Conservation (phyloP, 169 alveolate genomes). For the Plasmodium vivax region DNA sequence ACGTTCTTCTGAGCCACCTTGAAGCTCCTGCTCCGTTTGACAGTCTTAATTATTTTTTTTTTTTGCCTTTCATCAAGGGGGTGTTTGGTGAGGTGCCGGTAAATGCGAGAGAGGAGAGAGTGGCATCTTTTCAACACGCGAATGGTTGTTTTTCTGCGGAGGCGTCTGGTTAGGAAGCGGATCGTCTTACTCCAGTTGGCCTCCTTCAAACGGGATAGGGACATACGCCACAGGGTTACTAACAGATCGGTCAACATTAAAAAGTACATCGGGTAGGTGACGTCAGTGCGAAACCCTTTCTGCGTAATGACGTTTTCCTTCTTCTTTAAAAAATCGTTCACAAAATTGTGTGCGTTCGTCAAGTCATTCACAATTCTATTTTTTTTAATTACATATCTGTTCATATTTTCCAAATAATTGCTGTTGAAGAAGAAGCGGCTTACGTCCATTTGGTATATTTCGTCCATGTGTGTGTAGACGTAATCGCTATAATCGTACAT, state of each 20-base stretch:
- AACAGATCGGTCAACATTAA: constrained; percentile 20
- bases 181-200: neutral
- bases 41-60: constrained; percentile 23
- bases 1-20: constrained; percentile 13
- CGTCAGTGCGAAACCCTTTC: constrained; percentile 17
- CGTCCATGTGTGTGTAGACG: neutral
- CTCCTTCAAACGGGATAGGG: neutral
- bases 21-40: constrained; percentile 37
- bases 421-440: constrained; percentile 20
- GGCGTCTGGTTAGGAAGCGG: neutral
- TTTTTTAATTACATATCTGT: constrained; percentile 16
- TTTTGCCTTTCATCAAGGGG: constrained; percentile 1
- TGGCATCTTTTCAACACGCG: neutral
- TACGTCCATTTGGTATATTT: constrained; percentile 4
- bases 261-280: constrained; percentile 35
- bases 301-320: constrained; percentile 19
- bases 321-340: constrained; percentile 38
- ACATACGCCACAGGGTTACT: constrained; percentile 1
- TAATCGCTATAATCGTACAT: constrained; percentile 57
- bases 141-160: neutral
- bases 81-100: constrained; percentile 1
- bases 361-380: constrained; percentile 23
- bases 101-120: neutral
- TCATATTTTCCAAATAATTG: constrained; percentile 30
- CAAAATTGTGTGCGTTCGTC: constrained; percentile 20